Evolutionary conservation across 768 basidiomycete species (phyloP).

Genomic region (Suillus discolor): DNA sequence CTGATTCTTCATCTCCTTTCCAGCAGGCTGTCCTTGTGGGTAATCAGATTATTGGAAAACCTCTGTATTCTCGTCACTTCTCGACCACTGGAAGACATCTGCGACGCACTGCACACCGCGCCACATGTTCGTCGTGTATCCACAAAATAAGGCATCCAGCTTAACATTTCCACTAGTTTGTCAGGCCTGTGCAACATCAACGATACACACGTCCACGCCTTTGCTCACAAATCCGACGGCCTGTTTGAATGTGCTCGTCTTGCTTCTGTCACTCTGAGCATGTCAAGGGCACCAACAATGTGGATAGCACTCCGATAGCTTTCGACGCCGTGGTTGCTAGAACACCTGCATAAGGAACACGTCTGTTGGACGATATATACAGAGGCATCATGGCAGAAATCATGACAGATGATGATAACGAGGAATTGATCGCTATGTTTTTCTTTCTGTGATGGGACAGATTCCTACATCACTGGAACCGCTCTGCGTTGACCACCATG

Average conservation of each 20-base stretch:
- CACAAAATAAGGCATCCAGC: conserved; percentile 8
- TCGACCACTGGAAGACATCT: conserved; percentile 12
- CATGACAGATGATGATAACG: background rate
- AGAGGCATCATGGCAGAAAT: conserved; percentile 6
- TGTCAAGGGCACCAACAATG: background rate
- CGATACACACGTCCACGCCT: background rate
- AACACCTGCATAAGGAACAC: background rate
- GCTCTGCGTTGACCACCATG: conserved; percentile 3
- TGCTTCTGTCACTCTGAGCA: conserved; percentile 1
- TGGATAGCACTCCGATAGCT: background rate
- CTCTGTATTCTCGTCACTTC: conserved; percentile 12
- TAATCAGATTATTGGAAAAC: background rate
- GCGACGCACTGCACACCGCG: background rate
- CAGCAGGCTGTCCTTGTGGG: too few species aligned
- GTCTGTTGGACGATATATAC: conserved; percentile 11
- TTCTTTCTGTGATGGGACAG: conserved; percentile 12
- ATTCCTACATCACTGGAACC: conserved; percentile 10
- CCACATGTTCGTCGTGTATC: background rate
- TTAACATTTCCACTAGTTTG: background rate
- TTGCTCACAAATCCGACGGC: background rate
- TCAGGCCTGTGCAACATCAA: background rate
- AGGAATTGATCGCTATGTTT: background rate
- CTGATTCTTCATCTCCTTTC: conserved; percentile 16
- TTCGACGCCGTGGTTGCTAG: background rate
- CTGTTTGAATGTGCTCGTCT: conserved; percentile 8